phyloP scores from a whole-genome alignment of 352 stramenopile species.

The Pythium coloratum region DNA sequence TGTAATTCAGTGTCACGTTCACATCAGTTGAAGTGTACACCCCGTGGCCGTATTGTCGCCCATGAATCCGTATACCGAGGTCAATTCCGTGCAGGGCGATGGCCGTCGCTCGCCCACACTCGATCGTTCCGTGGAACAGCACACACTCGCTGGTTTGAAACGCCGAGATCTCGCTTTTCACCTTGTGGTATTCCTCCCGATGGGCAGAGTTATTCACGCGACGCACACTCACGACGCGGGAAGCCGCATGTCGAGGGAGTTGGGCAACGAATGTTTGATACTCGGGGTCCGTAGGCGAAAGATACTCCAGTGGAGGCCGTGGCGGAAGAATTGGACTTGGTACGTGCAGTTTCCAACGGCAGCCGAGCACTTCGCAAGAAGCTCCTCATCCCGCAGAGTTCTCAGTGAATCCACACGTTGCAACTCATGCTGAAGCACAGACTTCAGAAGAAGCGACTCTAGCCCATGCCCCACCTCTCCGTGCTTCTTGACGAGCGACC shows the following conservation, averaged over 20 bases:
- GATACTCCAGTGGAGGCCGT: not conserved
- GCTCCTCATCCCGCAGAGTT: not conserved
- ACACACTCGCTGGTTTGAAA: not conserved
- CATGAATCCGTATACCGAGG: constrained; percentile 10
- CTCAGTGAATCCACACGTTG: not conserved
- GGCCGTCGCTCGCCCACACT: constrained; percentile 24
- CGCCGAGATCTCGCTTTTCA: not conserved
- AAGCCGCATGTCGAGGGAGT: not conserved
- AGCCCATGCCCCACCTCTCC: not conserved
- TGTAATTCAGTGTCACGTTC: not conserved
- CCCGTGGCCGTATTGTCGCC: constrained; percentile 15
- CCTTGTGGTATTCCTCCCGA: not conserved
- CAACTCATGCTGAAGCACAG: constrained; percentile 14
- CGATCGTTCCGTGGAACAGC: constrained; percentile 25
- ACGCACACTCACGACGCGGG: constrained; percentile 13
- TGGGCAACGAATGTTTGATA: no score
- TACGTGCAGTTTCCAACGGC: constrained; percentile 13
- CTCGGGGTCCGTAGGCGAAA: no score
- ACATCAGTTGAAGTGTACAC: constrained; percentile 19
- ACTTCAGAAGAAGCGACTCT: not conserved
- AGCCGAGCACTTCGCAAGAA: not conserved
- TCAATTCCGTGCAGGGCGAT: constrained; percentile 30
- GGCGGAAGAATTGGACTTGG: constrained; percentile 7
- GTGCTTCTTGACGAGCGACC: not conserved
- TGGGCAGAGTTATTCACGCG: not conserved